A percentile compares a stretch with the other conserved stretches of the same genome.
These are phyloP conservation scores for Crithidia fasciculata DNA, from an alignment of 208 protist species.

Conservation along the genomic window DNA sequence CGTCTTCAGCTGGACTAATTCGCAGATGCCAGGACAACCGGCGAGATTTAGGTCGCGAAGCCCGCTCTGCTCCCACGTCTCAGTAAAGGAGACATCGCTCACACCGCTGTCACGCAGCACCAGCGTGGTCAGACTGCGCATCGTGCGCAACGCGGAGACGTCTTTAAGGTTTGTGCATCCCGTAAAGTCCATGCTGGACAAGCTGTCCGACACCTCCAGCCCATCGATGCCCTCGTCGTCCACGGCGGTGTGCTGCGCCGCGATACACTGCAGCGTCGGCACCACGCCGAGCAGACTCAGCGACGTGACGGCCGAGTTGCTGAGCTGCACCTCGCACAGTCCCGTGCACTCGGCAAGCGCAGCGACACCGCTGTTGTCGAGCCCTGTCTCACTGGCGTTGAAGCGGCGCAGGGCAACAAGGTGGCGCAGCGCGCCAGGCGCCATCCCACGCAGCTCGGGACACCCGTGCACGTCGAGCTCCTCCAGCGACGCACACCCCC, in stretches of 20 bases:
- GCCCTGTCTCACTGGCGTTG: slow-evolving; percentile 30
- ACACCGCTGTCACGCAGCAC: slow-evolving; percentile 36
- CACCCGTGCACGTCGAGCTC: slow-evolving; percentile 29
- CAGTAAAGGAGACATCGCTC: slow-evolving; percentile 32
- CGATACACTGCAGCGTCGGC: slow-evolving; percentile 30
- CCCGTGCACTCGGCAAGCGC: slow-evolving; percentile 35
- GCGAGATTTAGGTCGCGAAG: slow-evolving; percentile 11
- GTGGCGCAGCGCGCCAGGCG: neutral
- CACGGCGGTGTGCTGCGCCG: slow-evolving; percentile 33
- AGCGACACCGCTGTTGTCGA: slow-evolving; percentile 39
- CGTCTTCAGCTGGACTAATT: slow-evolving; percentile 2
- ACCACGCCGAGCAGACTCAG: slow-evolving; percentile 33
- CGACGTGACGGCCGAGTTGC: slow-evolving; percentile 37
- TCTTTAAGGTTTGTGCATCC: slow-evolving; percentile 27
- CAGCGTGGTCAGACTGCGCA: slow-evolving; percentile 30
- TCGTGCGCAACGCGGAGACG: slow-evolving; percentile 34
- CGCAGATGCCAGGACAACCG: slow-evolving; percentile 3
- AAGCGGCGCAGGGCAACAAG: slow-evolving; percentile 30
- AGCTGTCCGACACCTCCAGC: slow-evolving; percentile 25
- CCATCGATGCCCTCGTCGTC: slow-evolving; percentile 31
- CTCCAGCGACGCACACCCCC: slow-evolving; percentile 21
- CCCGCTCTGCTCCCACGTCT: slow-evolving; percentile 14
- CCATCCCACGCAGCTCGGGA: neutral
- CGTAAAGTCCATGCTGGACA: slow-evolving; percentile 46
- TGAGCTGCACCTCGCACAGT: slow-evolving; percentile 38